Evolutionary conservation across 2,329 filamentous ascomycete genomes (phyloP), one percentile per base, ranked within the genome.

Genomic region (Aspergillus pseudoglaucus): DNA sequence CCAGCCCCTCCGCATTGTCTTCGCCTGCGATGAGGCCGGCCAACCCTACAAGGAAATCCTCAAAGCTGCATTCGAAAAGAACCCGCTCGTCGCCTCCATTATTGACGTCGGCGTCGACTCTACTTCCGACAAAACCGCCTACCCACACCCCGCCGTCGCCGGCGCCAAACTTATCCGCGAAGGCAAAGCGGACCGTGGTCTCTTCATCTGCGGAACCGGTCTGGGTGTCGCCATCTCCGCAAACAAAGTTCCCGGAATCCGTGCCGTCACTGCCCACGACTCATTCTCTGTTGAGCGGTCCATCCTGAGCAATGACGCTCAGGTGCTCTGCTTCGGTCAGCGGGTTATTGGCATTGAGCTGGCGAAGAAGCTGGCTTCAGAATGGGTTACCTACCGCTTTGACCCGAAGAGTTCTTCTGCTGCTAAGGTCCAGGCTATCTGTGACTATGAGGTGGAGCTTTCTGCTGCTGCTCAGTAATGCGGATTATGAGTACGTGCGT

Each of bases 221-320:
- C 78, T 95, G 6, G 89, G 89, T 17, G 89, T 95, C 6, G 88
- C 89, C 59, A 94, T 94, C 64, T 74, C 81, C n/a, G 89, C 89
- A 56, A 94, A 94, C 77, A 94, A 94, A 69, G 82, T 94, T 54
- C 84, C 83, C 48, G 88, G 88, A 5, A 82, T 94, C 52, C 77
- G 88, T 20, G 89, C 89, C n/a, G 89, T 94, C 15, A 94, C 88
- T 4, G 89, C 89, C 1, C 89, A 95, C 66, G 89, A 94, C 65
- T 84, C 83, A 56, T 95, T 90, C 74, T 84, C 80, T 47, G 87
- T 94, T 5, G 88, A 94, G 76, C 74, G 88, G 44, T 83, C 85
- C 17, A 80, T 94, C 9, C 71, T 91, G 60, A 89, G 85, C 72
- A 94, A 94, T 67, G 84, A 94, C 65, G 87, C 88, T 3, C 88